These are phyloP conservation scores for Solanum corneliomulleri DNA, from an alignment of 257 asterid species.

Conservation along the genomic window DNA sequence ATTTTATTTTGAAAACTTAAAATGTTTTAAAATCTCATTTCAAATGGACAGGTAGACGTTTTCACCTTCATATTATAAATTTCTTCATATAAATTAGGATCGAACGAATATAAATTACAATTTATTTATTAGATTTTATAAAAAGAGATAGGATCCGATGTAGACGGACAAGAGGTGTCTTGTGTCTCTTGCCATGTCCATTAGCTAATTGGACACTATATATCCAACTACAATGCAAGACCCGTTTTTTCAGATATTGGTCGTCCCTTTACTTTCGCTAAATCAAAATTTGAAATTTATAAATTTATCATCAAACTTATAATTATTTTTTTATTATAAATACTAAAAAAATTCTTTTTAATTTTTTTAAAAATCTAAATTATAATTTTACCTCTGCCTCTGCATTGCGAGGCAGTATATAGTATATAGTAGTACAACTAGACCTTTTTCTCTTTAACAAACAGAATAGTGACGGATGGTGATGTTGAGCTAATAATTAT, in stretches of 20 bases:
- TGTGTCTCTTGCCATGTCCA: neutral
- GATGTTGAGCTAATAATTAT: neutral
- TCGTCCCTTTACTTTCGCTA: neutral
- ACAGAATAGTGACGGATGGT: neutral
- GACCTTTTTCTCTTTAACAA: neutral
- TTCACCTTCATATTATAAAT: too few relatives aligned
- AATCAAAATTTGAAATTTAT: neutral
- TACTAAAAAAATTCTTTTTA: neutral
- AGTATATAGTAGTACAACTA: neutral
- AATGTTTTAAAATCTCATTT: neutral
- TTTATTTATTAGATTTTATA: too few relatives aligned
- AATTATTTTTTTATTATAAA: neutral
- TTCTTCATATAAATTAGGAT: too few relatives aligned
- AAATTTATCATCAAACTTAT: neutral
- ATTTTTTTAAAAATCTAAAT: too few relatives aligned
- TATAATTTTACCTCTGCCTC: neutral
- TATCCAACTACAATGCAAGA: slow-evolving; percentile 1
- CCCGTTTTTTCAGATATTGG: slow-evolving; percentile 33
- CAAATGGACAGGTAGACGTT: neutral
- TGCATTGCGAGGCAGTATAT: neutral
- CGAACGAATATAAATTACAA: neutral
- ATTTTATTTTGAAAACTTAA: neutral
- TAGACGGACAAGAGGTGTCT: neutral
- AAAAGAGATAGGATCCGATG: neutral
- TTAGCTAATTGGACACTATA: slow-evolving; percentile 29